Percentiles rank a stretch among this genome's conserved stretches.
Evolutionary conservation across 2,329 filamentous ascomycete species (phyloP).

Genomic region (Apiospora phragmitis): DNA sequence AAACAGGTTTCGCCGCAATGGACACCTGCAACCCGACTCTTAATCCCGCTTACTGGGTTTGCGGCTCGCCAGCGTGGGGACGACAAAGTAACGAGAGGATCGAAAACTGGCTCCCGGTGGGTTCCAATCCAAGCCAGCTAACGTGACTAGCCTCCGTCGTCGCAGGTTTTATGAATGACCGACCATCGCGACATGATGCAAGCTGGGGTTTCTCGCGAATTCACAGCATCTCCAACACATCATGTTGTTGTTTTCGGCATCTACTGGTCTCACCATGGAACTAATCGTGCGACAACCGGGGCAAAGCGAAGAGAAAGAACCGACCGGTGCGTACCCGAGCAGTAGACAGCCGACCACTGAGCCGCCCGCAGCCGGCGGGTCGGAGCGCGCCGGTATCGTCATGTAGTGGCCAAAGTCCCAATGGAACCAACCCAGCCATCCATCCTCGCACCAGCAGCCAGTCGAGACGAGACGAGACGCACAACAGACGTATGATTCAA

Average conservation of each 20-base stretch:
- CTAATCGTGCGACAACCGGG: not conserved
- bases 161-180: not conserved
- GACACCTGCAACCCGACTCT: not conserved
- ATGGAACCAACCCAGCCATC: not conserved
- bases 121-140: not conserved
- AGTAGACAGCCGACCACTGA: not conserved
- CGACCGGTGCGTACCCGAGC: not conserved
- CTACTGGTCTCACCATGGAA: not conserved
- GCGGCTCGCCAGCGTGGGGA: not conserved
- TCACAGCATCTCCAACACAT: not conserved
- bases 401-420: not conserved
- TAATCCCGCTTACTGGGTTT: conserved; percentile 4
- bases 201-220: not conserved
- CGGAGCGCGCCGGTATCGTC: conserved; percentile 1
- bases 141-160: conserved; percentile 4
- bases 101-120: not conserved
- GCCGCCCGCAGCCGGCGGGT: not conserved
- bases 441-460: not conserved
- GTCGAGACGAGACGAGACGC: not conserved
- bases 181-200: not conserved
- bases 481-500: not conserved
- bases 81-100: not conserved
- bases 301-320: not conserved
- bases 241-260: not conserved
- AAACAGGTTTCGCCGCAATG: conserved; percentile 3